These are phyloP conservation scores for Coemansia sp. DNA, from an alignment of 192 early-diverging fungal species.

Conservation along the genomic window DNA sequence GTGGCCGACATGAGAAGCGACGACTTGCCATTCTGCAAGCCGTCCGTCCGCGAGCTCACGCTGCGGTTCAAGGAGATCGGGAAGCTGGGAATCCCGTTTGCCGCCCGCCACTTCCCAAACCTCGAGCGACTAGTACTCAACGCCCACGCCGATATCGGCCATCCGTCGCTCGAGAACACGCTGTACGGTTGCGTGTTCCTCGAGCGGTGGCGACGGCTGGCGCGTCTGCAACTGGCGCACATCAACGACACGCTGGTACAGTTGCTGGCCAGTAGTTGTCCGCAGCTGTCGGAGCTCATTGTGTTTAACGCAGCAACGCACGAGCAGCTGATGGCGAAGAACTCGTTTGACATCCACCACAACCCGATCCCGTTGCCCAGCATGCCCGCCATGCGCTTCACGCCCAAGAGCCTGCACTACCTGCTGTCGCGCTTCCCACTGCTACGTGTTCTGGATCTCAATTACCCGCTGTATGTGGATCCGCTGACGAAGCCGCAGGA, in stretches of 20 bases:
- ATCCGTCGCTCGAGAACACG: conserved; percentile 54
- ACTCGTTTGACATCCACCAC: conserved; percentile 56
- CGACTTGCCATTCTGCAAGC: conserved; percentile 49
- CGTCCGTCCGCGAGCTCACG: conserved; percentile 52
- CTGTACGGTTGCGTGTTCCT: conserved; percentile 56
- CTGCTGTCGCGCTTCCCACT: conserved; percentile 42
- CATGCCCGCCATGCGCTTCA: conserved; percentile 53
- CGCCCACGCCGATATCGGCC: conserved; percentile 42
- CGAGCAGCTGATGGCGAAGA: conserved; percentile 47
- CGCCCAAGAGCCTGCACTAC: conserved; percentile 54
- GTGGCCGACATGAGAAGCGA: conserved; percentile 10
- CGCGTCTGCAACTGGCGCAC: conserved; percentile 50
- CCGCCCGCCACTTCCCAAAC: conserved; percentile 50
- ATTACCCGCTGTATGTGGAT: conserved; percentile 55
- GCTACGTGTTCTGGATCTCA: conserved; percentile 52
- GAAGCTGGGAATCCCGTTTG: conserved; percentile 55
- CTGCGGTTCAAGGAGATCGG: conserved; percentile 51
- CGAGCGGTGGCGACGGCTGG: conserved; percentile 36
- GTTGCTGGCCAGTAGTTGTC: conserved; percentile 50
- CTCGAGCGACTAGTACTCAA: conserved; percentile 47
- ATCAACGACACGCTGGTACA: conserved; percentile 55
- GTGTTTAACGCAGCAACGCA: conserved; percentile 53
- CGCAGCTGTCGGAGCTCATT: conserved; percentile 44
- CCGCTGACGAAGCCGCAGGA: conserved; percentile 47
- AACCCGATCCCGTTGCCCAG: conserved; percentile 45